These are phyloP conservation scores for Furcasterigmium sp. DNA, from an alignment of 2,329 filamentous ascomycete genomes.

Conservation along the genomic window DNA sequence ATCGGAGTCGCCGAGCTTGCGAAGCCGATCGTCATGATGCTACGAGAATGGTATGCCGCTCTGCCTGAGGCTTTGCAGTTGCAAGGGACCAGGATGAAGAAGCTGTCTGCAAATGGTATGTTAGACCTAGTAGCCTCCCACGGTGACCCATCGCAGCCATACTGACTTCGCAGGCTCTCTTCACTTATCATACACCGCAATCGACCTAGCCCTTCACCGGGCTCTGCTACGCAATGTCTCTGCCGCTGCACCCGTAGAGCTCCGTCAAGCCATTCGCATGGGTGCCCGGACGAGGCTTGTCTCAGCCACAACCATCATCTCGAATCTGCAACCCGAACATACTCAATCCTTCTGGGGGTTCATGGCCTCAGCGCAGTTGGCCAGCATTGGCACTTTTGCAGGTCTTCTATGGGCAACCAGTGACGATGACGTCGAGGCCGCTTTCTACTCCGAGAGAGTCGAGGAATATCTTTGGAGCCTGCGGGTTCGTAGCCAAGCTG, in stretches of 20 bases:
- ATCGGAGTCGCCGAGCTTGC: slow-evolving; percentile 26
- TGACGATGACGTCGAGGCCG: slow-evolving; percentile 28
- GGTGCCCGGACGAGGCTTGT: slow-evolving; percentile 33
- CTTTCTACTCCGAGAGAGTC: slow-evolving; percentile 30
- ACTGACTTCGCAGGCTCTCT: slow-evolving; percentile 32
- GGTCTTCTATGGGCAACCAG: slow-evolving; percentile 35
- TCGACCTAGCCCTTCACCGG: slow-evolving; percentile 45
- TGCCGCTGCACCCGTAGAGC: slow-evolving; percentile 19
- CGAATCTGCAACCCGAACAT: slow-evolving; percentile 36
- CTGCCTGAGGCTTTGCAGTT: slow-evolving; percentile 40
- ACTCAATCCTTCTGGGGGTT: slow-evolving; percentile 41
- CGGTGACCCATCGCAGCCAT: no score
- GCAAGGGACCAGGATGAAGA: slow-evolving; percentile 32
- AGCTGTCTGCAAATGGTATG: slow-evolving; percentile 29
- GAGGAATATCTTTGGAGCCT: slow-evolving; percentile 36
- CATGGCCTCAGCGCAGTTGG: slow-evolving; percentile 35
- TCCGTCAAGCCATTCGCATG: slow-evolving; percentile 26
- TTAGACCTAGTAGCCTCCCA: no score
- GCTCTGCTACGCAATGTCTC: slow-evolving; percentile 40
- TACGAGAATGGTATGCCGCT: slow-evolving; percentile 39
- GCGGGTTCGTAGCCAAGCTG: slow-evolving; percentile 31
- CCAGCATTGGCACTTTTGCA: slow-evolving; percentile 34
- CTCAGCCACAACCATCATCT: slow-evolving; percentile 32
- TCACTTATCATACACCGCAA: slow-evolving; percentile 44
- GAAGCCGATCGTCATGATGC: slow-evolving; percentile 24